Conservation (phyloP, 805 yeast genomes). For the Priceomyces medius region DNA sequence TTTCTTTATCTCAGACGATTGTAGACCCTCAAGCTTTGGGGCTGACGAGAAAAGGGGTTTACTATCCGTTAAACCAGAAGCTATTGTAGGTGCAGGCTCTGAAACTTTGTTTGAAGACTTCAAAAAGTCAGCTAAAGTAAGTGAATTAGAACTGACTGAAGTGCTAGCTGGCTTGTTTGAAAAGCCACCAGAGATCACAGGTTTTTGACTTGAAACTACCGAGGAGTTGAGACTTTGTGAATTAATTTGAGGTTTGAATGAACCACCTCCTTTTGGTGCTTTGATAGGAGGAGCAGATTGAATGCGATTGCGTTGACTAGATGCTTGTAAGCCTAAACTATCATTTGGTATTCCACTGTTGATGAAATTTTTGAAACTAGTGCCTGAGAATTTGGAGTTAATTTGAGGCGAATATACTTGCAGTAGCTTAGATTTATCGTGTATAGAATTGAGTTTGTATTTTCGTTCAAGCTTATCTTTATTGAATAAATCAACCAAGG, state of each 20-base stretch:
- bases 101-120: slow-evolving; percentile 1
- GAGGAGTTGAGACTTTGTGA: not conserved
- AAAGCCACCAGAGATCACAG: too few relatives aligned
- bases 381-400: slow-evolving; percentile 25
- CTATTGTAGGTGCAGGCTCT: not conserved
- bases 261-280: not conserved
- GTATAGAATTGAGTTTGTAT: slow-evolving; percentile 38
- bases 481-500: slow-evolving; percentile 39
- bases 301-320: slow-evolving; percentile 5
- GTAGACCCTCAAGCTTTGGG: not conserved
- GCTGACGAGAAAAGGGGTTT: not conserved
- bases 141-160: not conserved
- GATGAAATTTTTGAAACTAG: slow-evolving; percentile 24
- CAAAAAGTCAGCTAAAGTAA: slow-evolving; percentile 4
- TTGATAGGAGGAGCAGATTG: slow-evolving; percentile 3
- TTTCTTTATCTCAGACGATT: not conserved
- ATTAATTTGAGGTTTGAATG: not conserved
- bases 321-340: slow-evolving; percentile 19
- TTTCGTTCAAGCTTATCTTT: slow-evolving; percentile 40
- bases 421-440: slow-evolving; percentile 38
- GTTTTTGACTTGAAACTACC: not conserved
- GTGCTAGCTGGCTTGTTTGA: too few relatives aligned
- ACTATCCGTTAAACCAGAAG: not conserved
- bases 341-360: slow-evolving; percentile 34
- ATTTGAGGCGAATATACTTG: slow-evolving; percentile 35